Conservation (phyloP, 2,329 filamentous ascomycete genomes). For the Bipolaris gigantea region DNA sequence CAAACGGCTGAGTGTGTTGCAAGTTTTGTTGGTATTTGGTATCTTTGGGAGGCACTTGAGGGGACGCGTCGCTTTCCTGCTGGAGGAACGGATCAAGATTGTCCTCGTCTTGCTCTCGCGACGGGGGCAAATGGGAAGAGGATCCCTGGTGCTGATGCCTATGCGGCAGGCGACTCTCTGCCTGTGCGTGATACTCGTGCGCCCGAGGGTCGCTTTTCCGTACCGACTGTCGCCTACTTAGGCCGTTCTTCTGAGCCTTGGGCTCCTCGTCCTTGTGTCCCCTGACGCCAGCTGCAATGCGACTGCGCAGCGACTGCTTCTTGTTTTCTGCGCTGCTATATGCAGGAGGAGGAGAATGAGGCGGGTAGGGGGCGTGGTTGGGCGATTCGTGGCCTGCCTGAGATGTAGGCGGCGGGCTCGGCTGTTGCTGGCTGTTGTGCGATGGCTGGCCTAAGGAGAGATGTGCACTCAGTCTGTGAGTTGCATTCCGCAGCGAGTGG, state of each 20-base stretch:
- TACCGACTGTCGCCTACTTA: conserved; percentile 41
- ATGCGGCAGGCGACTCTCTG: conserved; percentile 32
- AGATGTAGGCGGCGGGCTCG: conserved; percentile 24
- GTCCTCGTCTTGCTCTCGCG: conserved; percentile 44
- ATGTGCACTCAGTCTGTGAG: conserved; percentile 37
- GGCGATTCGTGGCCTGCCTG: conserved; percentile 24
- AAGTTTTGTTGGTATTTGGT: conserved; percentile 31
- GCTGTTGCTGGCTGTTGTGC: conserved; percentile 34
- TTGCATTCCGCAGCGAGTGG: conserved; percentile 34
- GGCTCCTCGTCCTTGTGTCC: conserved; percentile 41
- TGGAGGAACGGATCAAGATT: conserved; percentile 45
- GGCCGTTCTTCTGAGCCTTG: conserved; percentile 35
- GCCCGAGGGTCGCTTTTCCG: conserved; percentile 39
- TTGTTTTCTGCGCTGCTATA: conserved; percentile 27
- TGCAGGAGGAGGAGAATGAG: conserved; percentile 13
- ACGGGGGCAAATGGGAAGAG: conserved; percentile 39
- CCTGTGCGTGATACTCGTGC: conserved; percentile 32
- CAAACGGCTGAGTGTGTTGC: conserved; percentile 30
- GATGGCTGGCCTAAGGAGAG: conserved; percentile 29
- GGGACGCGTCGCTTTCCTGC: conserved; percentile 33
- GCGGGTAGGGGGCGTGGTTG: conserved; percentile 32
- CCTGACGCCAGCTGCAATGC: conserved; percentile 33
- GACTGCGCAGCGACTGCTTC: conserved; percentile 41
- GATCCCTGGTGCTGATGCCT: conserved; percentile 35
- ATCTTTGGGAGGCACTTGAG: conserved; percentile 44